phyloP scores from a whole-genome alignment of 805 yeast species.

The Metschnikowia hibisci region DNA sequence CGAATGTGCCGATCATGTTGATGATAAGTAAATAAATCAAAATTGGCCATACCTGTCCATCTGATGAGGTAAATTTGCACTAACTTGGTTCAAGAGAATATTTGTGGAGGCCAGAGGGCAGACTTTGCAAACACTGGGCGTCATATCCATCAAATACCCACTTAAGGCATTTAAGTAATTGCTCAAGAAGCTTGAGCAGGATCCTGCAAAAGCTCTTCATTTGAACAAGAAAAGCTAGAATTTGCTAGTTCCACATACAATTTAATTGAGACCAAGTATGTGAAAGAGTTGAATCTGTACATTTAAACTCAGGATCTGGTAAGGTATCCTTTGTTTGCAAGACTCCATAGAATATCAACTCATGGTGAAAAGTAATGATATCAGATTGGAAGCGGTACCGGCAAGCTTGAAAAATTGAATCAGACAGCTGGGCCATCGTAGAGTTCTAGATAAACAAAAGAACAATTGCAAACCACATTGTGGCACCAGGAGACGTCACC shows the following conservation, averaged over 20 bases:
- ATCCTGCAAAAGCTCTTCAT: conserved; percentile 44
- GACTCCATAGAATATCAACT: conserved; percentile 53
- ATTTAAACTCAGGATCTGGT: conserved; percentile 48
- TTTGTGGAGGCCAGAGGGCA: conserved; percentile 5
- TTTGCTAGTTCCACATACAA: conserved; percentile 38
- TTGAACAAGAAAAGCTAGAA: conserved; percentile 47
- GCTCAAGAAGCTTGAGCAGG: conserved; percentile 4
- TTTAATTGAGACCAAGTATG: conserved; percentile 45
- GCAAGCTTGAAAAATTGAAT: conserved; percentile 28
- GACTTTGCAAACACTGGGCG: conserved; percentile 2
- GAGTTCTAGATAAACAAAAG: conserved; percentile 18
- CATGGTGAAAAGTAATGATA: conserved; percentile 52
- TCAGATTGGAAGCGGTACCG: conserved; percentile 58
- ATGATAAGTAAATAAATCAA: conserved; percentile 4
- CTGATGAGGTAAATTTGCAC: conserved; percentile 1
- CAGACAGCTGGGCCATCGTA: conserved; percentile 19
- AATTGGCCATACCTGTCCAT: conserved; percentile 10
- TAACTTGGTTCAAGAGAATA: conserved; percentile 1
- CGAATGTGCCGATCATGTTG: conserved; percentile 6
- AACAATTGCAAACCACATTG: conserved; percentile 29
- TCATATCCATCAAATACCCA: conserved; percentile 5
- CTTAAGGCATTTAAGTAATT: not conserved
- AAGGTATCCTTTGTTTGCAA: conserved; percentile 39
- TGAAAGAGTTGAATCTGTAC: conserved; percentile 44
- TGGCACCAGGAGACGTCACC: conserved; percentile 29